A percentile compares a stretch with the other conserved stretches of the same genome.
Conservation (phyloP, 305 asterid genomes). For the Solanum aculeatissimum region DNA sequence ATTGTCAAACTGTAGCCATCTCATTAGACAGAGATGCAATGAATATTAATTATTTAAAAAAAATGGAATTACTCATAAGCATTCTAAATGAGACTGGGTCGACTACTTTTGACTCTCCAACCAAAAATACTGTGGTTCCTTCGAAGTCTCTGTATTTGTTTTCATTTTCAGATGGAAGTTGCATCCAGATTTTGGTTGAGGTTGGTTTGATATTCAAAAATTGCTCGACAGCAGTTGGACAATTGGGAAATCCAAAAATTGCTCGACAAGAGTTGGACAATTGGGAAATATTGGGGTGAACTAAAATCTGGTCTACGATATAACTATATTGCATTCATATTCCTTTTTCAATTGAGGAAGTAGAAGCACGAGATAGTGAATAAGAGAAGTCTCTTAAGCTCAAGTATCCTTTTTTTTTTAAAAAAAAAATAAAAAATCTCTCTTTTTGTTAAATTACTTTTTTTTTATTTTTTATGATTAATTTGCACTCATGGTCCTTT, state of each 20-base stretch:
- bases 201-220: neutral
- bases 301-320: neutral
- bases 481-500: too few species aligned
- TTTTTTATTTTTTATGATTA: too few species aligned
- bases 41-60: neutral
- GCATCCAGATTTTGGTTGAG: neutral
- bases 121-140: neutral
- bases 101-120: neutral
- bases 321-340: neutral
- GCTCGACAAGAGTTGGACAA: neutral
- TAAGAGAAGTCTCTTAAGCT: too few species aligned
- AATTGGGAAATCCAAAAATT: neutral
- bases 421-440: too few species aligned
- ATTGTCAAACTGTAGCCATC: neutral
- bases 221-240: neutral
- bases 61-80: neutral
- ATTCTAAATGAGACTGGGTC: neutral
- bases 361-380: neutral
- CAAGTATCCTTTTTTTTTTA: too few species aligned
- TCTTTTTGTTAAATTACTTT: too few species aligned
- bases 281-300: neutral
- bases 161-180: neutral
- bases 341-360: neutral
- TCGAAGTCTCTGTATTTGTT: neutral
- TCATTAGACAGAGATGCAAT: neutral